Percentiles rank a stretch among this genome's conserved stretches.
Evolutionary conservation across 352 stramenopile genomes (phyloP).

Genomic region (Phytophthora boehmeriae): DNA sequence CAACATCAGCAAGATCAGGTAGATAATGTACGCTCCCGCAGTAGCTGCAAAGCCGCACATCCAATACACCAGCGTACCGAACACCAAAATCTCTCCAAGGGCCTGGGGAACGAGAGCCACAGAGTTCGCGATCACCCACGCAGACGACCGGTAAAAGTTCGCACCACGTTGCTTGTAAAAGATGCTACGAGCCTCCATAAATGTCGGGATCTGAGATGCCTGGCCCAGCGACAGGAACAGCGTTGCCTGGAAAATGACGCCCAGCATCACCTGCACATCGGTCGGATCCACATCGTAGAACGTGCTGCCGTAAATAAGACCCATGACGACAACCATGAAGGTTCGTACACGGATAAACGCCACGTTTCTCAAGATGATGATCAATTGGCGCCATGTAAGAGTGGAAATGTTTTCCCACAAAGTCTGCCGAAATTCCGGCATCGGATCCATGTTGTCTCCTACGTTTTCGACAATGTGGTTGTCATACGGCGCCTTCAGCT

Average conservation of each 20-base stretch:
- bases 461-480: slow-evolving; percentile 20
- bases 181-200: slow-evolving; percentile 63
- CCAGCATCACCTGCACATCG: slow-evolving; percentile 50
- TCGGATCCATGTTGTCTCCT: slow-evolving; percentile 24
- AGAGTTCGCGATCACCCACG: slow-evolving; percentile 57
- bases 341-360: slow-evolving; percentile 34
- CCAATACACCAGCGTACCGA: slow-evolving; percentile 79
- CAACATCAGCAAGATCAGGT: slow-evolving; percentile 46
- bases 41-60: slow-evolving; percentile 56
- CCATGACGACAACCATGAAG: slow-evolving; percentile 52
- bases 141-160: slow-evolving; percentile 74
- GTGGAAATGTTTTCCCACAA: slow-evolving; percentile 29
- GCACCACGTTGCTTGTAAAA: slow-evolving; percentile 85
- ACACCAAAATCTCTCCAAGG: slow-evolving; percentile 60
- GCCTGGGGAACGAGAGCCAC: slow-evolving; percentile 38
- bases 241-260: slow-evolving; percentile 74
- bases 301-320: slow-evolving; percentile 42
- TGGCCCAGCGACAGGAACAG: slow-evolving; percentile 78
- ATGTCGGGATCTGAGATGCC: slow-evolving; percentile 69
- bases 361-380: slow-evolving; percentile 49
- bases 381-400: slow-evolving; percentile 47
- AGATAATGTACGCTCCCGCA: slow-evolving; percentile 43
- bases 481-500: slow-evolving; percentile 18
- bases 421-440: slow-evolving; percentile 43
- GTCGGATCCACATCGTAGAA: slow-evolving; percentile 55